phyloP scores from a whole-genome alignment of 768 basidiomycete genomes.

The Phanerochaete sordida region DNA sequence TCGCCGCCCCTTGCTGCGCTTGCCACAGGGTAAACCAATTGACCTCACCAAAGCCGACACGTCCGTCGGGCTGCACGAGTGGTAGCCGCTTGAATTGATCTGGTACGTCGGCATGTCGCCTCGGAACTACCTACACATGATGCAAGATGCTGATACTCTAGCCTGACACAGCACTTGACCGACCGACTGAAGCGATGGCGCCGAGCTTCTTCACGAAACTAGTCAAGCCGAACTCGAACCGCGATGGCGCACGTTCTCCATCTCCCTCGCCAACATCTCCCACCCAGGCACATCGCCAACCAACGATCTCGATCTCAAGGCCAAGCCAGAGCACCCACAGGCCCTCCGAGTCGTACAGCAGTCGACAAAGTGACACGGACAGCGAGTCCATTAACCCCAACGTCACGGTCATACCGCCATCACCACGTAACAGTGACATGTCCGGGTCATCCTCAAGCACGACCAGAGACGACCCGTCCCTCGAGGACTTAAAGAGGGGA shows the following conservation, averaged over 20 bases:
- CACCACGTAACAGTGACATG: slow-evolving; percentile 21
- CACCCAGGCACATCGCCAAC: not conserved
- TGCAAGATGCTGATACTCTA: not conserved
- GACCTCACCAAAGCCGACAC: not conserved
- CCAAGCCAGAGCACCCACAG: slow-evolving; percentile 15
- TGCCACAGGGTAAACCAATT: not conserved
- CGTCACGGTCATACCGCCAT: slow-evolving; percentile 32
- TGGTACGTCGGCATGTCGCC: not conserved
- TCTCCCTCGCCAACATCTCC: slow-evolving; percentile 3
- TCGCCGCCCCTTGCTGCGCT: not conserved
- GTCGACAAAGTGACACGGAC: slow-evolving; percentile 5
- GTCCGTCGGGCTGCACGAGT: not conserved
- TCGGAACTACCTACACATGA: not conserved
- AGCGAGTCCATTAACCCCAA: slow-evolving; percentile 24
- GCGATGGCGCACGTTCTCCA: slow-evolving; percentile 12
- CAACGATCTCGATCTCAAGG: slow-evolving; percentile 16
- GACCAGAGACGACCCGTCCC: not conserved
- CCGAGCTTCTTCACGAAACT: slow-evolving; percentile 28
- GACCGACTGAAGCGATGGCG: slow-evolving; percentile 15
- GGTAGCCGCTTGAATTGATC: not conserved
- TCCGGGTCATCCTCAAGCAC: slow-evolving; percentile 13
- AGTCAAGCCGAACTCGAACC: slow-evolving; percentile 16
- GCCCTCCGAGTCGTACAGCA: slow-evolving; percentile 9
- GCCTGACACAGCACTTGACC: not conserved
- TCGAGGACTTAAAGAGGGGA: not conserved